Evolutionary conservation across 2,329 filamentous ascomycete genomes (phyloP), one percentile per base, ranked within the genome.

Genomic region (Colletotrichum paranaense): DNA sequence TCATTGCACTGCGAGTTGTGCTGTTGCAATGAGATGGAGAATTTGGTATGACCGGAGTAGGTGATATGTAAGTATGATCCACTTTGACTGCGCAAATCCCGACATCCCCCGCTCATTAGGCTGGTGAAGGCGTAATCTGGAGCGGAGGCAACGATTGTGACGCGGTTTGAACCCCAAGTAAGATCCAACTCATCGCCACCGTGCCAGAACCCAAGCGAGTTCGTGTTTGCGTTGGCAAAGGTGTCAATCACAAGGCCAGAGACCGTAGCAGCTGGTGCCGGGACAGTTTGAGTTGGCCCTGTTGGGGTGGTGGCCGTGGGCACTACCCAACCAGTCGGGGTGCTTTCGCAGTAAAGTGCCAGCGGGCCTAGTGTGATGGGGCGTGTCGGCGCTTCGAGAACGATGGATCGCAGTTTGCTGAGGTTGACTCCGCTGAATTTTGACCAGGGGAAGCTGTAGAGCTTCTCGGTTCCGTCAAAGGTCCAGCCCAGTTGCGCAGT

Each of bases 11-110:
- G 81, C 24, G 84, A 82, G 76, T 94, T 94, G 81, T 93, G 89
- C 81, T 93, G 91, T 76, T 92, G 91, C 63, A 94, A 80, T 1
- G 91, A 87, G 58, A 93, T 83, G 7, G 88, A 90, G 80, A 93
- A 94, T 30, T 88, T 87, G 75, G 86, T 89, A 77, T 86, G 89
- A 9, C 92, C 92, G 1, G 85, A 86, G 80, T 90, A 93, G 12
- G 87, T 86, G 65, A 94, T 88, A 81, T 93, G 92, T 14, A 94
- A 84, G 79, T 92, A 93, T 19, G 88, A 86, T 38, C 86, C 84
- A 70, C 86, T 83, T 80, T 90, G 90, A 16, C 89, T 52, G 84
- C 85, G 81, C 90, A 94, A 24, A 83, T 84, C 38, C 81, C 83
- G 1, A 86, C 84, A 78, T 14, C 76, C 76, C 49, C 55, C 56